Evolutionary conservation across 768 basidiomycete species (phyloP).

Genomic region (Calvatia gigantea): DNA sequence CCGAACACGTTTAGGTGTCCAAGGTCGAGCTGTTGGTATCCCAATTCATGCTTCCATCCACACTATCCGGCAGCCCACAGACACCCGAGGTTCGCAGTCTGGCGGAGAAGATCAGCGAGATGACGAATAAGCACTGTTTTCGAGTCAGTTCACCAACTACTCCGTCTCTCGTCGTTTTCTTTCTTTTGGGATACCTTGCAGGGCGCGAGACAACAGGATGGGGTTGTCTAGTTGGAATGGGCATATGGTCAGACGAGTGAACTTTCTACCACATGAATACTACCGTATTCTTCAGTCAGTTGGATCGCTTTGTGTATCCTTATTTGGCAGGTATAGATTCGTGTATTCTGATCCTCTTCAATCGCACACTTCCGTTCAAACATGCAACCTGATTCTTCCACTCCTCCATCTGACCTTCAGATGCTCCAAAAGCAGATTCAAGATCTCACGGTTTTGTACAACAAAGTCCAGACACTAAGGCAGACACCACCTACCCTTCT

Average conservation of each 20-base stretch:
- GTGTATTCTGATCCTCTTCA: neutral
- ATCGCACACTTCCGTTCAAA: neutral
- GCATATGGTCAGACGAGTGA: constrained; percentile 29
- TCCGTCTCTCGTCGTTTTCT: constrained; percentile 29
- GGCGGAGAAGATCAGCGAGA: constrained; percentile 1
- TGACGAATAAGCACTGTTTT: constrained; percentile 25
- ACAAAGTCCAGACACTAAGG: constrained; percentile 40
- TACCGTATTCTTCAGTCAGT: neutral
- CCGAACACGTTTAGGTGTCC: neutral
- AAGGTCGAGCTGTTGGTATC: neutral
- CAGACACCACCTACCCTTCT: constrained; percentile 44
- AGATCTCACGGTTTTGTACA: constrained; percentile 42
- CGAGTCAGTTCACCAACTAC: constrained; percentile 16
- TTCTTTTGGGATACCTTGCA: constrained; percentile 32
- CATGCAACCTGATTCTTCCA: constrained; percentile 4
- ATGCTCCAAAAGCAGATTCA: constrained; percentile 41
- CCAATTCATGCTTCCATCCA: constrained; percentile 1
- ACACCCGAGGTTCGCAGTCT: neutral
- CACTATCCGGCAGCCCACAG: constrained; percentile 1
- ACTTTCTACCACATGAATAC: constrained; percentile 6
- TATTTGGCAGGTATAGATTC: constrained; percentile 7
- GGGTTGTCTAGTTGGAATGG: constrained; percentile 33
- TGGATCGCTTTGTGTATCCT: neutral
- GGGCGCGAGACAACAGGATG: constrained; percentile 21
- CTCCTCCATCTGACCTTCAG: constrained; percentile 10